Conservation (phyloP, 805 yeast species). For the Suhomyces pyralidae region DNA sequence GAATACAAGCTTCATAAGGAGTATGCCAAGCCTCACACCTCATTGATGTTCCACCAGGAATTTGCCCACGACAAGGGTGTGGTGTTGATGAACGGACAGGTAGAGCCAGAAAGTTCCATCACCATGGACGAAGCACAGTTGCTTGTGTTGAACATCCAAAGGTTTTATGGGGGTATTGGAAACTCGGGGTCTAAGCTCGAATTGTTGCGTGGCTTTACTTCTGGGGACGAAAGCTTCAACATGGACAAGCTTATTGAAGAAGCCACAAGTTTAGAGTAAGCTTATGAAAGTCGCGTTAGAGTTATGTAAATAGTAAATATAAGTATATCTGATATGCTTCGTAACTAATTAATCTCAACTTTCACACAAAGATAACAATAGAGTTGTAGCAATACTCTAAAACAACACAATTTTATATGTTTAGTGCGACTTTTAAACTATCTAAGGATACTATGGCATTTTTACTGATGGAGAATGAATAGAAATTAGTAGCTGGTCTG, state of each 20-base stretch:
- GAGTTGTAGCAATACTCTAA: neutral
- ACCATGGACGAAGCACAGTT: constrained; percentile 73
- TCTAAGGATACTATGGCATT: neutral
- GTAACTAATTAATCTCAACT: neutral
- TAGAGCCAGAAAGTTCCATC: constrained; percentile 70
- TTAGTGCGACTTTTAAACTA: neutral
- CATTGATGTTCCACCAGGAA: constrained; percentile 83
- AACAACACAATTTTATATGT: too few species aligned
- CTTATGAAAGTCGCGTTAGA: constrained; percentile 64
- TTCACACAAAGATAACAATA: too few species aligned
- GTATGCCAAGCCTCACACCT: constrained; percentile 93
- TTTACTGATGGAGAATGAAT: neutral
- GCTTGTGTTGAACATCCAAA: constrained; percentile 69
- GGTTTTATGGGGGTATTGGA: constrained; percentile 72
- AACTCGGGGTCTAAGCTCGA: constrained; percentile 50
- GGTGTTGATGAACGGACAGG: constrained; percentile 82
- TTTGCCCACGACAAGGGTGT: constrained; percentile 55
- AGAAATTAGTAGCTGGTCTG: neutral
- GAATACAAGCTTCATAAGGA: constrained; percentile 90
- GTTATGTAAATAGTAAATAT: constrained; percentile 22
- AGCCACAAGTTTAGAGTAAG: constrained; percentile 66
- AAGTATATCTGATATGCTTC: neutral
- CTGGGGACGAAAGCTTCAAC: constrained; percentile 63
- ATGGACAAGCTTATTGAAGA: constrained; percentile 67
- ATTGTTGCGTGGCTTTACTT: constrained; percentile 64